phyloP scores from a whole-genome alignment of 2,329 filamentous ascomycete species.

The Cordyceps javanica region DNA sequence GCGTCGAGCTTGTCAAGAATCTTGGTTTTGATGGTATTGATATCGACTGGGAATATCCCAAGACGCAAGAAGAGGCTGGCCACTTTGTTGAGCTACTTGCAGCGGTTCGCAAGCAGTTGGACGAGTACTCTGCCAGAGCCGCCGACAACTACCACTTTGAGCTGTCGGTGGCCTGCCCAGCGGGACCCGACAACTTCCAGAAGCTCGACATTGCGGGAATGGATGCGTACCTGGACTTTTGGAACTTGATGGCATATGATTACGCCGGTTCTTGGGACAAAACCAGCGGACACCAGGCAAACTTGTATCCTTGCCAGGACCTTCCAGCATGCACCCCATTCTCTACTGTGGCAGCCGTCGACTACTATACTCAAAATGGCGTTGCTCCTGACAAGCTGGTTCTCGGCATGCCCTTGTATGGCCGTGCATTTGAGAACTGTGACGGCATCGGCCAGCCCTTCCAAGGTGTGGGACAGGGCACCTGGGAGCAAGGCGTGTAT shows the following conservation, averaged over 20 bases:
- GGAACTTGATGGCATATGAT: constrained; percentile 86
- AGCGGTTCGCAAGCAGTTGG: constrained; percentile 50
- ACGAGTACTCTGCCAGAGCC: constrained; percentile 45
- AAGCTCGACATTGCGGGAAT: constrained; percentile 58
- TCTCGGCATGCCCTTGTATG: constrained; percentile 88
- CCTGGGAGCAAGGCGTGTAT: constrained; percentile 79
- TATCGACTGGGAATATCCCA: constrained; percentile 64
- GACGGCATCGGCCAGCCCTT: constrained; percentile 65
- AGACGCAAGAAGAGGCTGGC: constrained; percentile 46
- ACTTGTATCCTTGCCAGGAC: constrained; percentile 55
- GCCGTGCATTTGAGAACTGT: constrained; percentile 75
- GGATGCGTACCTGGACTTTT: constrained; percentile 64
- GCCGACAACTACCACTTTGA: constrained; percentile 48
- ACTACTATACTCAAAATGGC: constrained; percentile 60
- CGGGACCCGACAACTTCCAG: constrained; percentile 55
- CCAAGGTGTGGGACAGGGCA: constrained; percentile 68
- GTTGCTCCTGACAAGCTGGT: constrained; percentile 70
- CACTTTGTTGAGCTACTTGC: constrained; percentile 55
- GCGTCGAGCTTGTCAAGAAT: constrained; percentile 70
- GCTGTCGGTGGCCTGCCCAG: constrained; percentile 58
- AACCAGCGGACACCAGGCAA: constrained; percentile 70
- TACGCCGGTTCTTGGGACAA: constrained; percentile 78
- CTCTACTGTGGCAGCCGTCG: constrained; percentile 63
- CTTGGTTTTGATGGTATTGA: constrained; percentile 71
- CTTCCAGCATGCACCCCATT: constrained; percentile 69